These are phyloP conservation scores for Plectosphaerella cucumerina DNA, from an alignment of 2,329 filamentous ascomycete species.

Conservation along the genomic window DNA sequence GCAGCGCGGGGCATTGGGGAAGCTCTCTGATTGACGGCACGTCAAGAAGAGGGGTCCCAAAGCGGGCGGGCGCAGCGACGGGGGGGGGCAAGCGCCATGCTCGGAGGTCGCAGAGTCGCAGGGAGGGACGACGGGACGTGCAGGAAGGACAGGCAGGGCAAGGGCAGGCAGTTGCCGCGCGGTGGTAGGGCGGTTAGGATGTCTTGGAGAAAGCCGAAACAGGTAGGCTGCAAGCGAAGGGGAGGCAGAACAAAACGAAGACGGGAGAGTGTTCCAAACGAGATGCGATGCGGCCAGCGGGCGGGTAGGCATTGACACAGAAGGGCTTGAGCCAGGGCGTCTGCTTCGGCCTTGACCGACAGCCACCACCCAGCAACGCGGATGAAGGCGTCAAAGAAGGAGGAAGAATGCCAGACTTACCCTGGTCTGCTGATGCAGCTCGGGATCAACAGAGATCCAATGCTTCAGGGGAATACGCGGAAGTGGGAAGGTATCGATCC, in stretches of 20 bases:
- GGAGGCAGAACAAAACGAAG: not conserved
- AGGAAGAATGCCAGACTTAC: not conserved
- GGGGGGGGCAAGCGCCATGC: constrained; percentile 1
- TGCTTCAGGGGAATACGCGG: not conserved
- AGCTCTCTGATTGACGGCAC: not conserved
- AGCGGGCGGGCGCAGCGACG: not conserved
- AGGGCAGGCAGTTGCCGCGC: no score
- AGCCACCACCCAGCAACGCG: not conserved
- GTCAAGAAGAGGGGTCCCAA: not conserved
- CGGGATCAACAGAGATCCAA: not conserved
- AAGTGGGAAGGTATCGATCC: no score
- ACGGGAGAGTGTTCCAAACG: not conserved
- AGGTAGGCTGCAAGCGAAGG: constrained; percentile 2
- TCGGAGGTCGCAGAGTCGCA: not conserved
- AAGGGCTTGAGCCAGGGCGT: no score
- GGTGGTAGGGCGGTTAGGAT: no score
- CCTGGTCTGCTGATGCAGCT: no score
- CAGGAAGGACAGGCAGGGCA: no score
- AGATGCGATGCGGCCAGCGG: no score
- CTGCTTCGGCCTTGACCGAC: no score
- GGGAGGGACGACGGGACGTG: no score
- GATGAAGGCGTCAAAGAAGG: not conserved
- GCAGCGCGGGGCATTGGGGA: not conserved
- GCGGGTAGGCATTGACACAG: not conserved
- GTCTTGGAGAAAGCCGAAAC: not conserved